Base-by-base conservation (phyloP, 23 red algal genomes). In the Chondrus crispus region DNA sequence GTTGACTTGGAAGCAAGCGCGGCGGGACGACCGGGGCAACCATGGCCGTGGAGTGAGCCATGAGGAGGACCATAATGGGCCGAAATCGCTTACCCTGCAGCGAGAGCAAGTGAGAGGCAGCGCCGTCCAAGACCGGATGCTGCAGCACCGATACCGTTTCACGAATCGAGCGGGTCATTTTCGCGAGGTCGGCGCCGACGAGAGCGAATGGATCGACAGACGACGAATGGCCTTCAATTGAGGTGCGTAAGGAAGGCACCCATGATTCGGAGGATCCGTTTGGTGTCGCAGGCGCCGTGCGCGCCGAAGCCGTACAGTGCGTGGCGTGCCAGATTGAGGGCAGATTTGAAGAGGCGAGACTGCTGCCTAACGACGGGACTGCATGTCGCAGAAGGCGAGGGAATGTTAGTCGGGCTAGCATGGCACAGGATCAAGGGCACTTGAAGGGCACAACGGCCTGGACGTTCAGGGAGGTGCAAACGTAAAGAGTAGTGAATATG, bases 61-160 rank as follows among this genome's bases (percentile, higher is more conserved):
- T 93, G 74, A 99, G 91, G 36, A 99, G 57, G 38, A 99, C 95
- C 30, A 96, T 93, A 35, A 95, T 88, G 45, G 97, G 97, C 48
- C 97, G 94, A 43, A 99, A 81, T 62, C 94, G 95, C 88, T 99
- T 99, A 3, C 97, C 97, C n/a, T 88, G 82, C 13, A 93, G 43
- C 28, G 91, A 91, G 46, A 99, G 94, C 37, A 99, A 90, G 48
- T 99, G 93, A 48, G 85, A 62, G 38, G 97, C 97, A 40, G 97
- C 97, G 50, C 41, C 77, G 64, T 95, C 62, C 2, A 99, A 79
- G 12, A 95, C 93, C 40, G 97, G 97, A 42, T 89, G 87, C 32
- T 91, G 87, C 29, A 91, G 71, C 46, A 95, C 81, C 32, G 87
- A 91, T 14, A 95, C 85, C 11, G 93, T 88, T 40, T 42, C 52